Percentiles rank a stretch among this genome's conserved stretches.
These are phyloP conservation scores for Xylaria polymorpha DNA, from an alignment of 2,329 filamentous ascomycete genomes.

Conservation along the genomic window DNA sequence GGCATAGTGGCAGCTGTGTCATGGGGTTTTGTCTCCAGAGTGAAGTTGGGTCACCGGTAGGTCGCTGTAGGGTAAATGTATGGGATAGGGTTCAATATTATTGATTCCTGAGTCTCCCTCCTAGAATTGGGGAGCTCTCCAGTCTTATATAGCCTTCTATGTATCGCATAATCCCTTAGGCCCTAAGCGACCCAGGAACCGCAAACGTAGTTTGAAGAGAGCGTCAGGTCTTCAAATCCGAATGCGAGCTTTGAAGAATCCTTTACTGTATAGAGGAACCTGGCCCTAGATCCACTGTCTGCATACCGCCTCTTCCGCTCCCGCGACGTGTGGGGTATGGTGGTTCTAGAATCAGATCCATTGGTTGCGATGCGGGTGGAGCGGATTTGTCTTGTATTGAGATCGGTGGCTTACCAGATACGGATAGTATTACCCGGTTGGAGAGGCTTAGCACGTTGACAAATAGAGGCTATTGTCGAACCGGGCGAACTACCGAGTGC, in stretches of 20 bases:
- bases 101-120: no score
- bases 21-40: no score
- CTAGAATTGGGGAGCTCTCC: no score
- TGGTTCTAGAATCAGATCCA: background rate
- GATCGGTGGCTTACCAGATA: background rate
- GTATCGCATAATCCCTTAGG: no score
- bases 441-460: background rate
- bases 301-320: background rate
- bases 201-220: background rate
- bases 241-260: background rate
- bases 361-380: constrained; percentile 6
- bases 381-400: background rate
- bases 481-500: background rate
- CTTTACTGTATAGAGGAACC: background rate
- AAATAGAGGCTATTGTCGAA: background rate
- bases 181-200: no score
- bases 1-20: background rate
- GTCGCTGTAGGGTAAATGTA: no score
- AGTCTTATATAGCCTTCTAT: no score
- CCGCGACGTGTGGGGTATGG: background rate
- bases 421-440: background rate
- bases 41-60: no score
- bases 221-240: background rate
- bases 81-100: no score
- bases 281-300: background rate